Conservation (phyloP, 148 eudicot genomes). For the Rhododendron mucronatum region DNA sequence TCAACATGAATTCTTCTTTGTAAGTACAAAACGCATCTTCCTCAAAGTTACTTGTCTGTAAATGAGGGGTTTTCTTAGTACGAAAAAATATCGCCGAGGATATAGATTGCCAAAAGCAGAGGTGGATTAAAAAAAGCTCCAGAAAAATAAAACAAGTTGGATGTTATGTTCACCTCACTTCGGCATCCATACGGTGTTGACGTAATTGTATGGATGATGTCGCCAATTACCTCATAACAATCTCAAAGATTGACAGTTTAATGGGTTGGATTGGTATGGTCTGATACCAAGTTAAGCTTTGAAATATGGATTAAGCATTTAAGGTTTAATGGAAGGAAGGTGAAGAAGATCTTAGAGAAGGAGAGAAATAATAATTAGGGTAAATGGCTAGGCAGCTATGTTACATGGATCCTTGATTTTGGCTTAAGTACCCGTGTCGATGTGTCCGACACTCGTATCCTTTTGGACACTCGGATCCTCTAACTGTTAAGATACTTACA, state of each 20-base stretch:
- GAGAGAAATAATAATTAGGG: neutral
- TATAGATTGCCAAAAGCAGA: neutral
- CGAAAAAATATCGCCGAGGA: neutral
- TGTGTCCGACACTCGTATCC: too few species aligned
- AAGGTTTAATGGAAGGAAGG: neutral
- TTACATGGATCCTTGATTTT: too few species aligned
- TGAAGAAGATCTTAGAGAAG: neutral
- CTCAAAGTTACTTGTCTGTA: neutral
- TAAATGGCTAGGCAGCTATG: neutral
- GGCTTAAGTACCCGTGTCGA: too few species aligned
- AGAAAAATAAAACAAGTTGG: neutral
- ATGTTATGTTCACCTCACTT: neutral
- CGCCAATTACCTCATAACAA: neutral
- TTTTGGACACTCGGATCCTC: too few species aligned
- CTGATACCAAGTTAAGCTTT: neutral
- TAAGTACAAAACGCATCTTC: slow-evolving; percentile 20
- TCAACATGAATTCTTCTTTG: slow-evolving; percentile 84
- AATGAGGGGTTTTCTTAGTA: neutral
- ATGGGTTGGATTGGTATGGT: neutral
- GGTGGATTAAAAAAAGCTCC: neutral
- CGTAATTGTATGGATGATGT: neutral
- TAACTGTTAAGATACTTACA: too few species aligned
- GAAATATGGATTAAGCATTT: neutral
- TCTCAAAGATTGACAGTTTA: neutral
- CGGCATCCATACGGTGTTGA: neutral